A percentile compares a stretch with the other conserved stretches of the same genome.
These are phyloP conservation scores for Penicillium thymicola DNA, from an alignment of 2,329 filamentous ascomycete species.

Conservation along the genomic window DNA sequence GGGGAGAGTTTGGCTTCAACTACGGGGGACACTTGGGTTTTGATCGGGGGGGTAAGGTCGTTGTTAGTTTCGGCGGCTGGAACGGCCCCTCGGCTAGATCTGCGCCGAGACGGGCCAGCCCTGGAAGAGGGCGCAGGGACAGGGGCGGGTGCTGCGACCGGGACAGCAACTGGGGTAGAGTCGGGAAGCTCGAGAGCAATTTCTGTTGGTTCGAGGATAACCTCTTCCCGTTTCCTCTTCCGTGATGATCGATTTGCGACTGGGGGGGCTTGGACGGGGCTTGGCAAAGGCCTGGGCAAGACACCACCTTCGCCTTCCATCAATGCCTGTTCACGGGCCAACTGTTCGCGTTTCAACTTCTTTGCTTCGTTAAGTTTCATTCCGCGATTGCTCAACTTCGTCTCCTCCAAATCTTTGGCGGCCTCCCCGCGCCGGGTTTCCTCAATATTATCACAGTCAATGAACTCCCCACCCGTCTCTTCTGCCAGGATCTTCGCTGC, in stretches of 20 bases:
- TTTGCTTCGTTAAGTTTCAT: slow-evolving; percentile 62
- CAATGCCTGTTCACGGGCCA: slow-evolving; percentile 38
- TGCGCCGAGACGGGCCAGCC: slow-evolving; percentile 31
- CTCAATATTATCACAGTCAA: slow-evolving; percentile 53
- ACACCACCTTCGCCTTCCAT: slow-evolving; percentile 10
- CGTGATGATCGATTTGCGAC: slow-evolving; percentile 27
- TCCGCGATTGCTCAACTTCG: slow-evolving; percentile 55
- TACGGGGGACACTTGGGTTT: slow-evolving; percentile 14
- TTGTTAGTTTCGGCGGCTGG: slow-evolving; percentile 33
- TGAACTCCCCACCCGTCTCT: slow-evolving; percentile 51
- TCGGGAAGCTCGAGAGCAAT: background rate
- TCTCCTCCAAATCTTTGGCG: slow-evolving; percentile 43
- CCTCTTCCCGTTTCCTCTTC: slow-evolving; percentile 57
- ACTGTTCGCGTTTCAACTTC: slow-evolving; percentile 57
- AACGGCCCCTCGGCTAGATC: slow-evolving; percentile 42
- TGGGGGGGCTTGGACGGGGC: slow-evolving; percentile 20
- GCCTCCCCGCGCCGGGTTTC: slow-evolving; percentile 43
- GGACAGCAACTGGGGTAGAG: background rate
- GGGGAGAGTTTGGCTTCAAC: slow-evolving; percentile 23
- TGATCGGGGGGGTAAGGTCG: slow-evolving; percentile 27
- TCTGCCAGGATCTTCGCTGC: slow-evolving; percentile 52
- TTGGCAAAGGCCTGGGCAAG: background rate
- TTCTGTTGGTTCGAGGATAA: slow-evolving; percentile 29
- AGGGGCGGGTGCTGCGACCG: slow-evolving; percentile 1
- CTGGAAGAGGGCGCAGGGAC: slow-evolving; percentile 1